Base-by-base conservation (phyloP, 2,329 filamentous ascomycete species). In the Coleophoma eucalyptorum region DNA sequence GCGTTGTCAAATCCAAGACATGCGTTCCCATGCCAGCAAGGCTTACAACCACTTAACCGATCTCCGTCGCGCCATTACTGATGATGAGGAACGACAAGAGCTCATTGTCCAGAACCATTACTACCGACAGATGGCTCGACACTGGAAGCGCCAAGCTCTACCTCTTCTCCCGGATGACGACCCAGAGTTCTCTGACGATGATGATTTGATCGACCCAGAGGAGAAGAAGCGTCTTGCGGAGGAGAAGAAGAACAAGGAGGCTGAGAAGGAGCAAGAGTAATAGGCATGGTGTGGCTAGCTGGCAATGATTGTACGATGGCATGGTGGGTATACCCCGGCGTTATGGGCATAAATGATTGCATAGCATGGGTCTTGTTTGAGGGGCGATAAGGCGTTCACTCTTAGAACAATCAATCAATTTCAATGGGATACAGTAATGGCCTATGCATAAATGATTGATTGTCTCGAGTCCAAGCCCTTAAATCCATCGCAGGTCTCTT, bases 121-220 rank as follows among this genome's bases (percentile, higher is more conserved):
- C 5, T 65, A 71, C 41, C 73, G 78, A 4, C 81, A 84, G 63
- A 80, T 86, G 65, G 62, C 84, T 49, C 72, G 83, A 2, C 84
- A 83, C 66, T 87, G 82, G 83, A 86, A 86, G 68, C 72, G 83
- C 40, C 75, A 85, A 72, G 83, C 83, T 13, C 78, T 86, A 75
- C 81, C 80, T 10, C 74, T 81, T 50, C 65, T 85, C 35, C 68
- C 75, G 8, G 81, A 84, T 20, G 77, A 83, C 40, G 81, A 84
- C 46, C 72, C 77, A 2, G 68, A 68, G 37, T 83, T 75, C 62
- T 84, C 80, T 75, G 85, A 81, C 61, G 81, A 81, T 51, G 83
- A 86, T 56, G 83, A 86, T 58, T 65, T 86, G 19, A 74, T 86
- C 21, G 83, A 86, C 52, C 69, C 73, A 0, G 74, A 76, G 13